Conservation (phyloP, 345 rosid species). For the Lepidium sativum region DNA sequence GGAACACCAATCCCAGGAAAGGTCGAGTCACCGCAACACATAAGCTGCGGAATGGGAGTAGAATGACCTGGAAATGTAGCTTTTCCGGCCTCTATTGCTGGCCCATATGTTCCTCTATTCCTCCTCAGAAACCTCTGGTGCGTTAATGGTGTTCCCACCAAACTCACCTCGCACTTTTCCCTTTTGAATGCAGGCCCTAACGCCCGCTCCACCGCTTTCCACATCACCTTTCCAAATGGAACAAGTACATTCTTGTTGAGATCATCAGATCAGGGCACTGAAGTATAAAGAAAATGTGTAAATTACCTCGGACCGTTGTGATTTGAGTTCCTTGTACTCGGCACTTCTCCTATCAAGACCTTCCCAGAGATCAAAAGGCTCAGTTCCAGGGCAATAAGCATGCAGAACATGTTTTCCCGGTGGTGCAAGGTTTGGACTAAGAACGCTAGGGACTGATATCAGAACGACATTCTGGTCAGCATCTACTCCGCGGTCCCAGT, state of each 20-base stretch:
- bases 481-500: slow-evolving; percentile 87
- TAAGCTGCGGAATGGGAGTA: slow-evolving; percentile 66
- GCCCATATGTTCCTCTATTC: slow-evolving; percentile 81
- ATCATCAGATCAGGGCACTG: neutral
- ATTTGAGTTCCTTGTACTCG: slow-evolving; percentile 70
- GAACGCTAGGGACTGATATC: slow-evolving; percentile 72
- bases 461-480: slow-evolving; percentile 89
- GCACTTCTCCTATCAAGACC: slow-evolving; percentile 69
- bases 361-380: slow-evolving; percentile 71
- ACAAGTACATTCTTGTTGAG: neutral
- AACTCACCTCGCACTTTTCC: slow-evolving; percentile 70
- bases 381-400: slow-evolving; percentile 86
- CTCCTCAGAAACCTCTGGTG: slow-evolving; percentile 72
- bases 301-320: slow-evolving; percentile 75
- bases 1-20: slow-evolving; percentile 93
- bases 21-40: slow-evolving; percentile 88
- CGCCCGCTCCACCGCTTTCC: slow-evolving; percentile 82
- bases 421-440: slow-evolving; percentile 77
- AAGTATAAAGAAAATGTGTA: neutral
- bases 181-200: slow-evolving; percentile 70
- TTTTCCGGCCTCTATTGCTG: slow-evolving; percentile 81
- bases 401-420: slow-evolving; percentile 80
- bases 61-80: slow-evolving; percentile 75
- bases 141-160: slow-evolving; percentile 86
- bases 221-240: slow-evolving; percentile 51